Evolutionary conservation across 768 basidiomycete species (phyloP).

Genomic region (Mycena olivaceomarginata): DNA sequence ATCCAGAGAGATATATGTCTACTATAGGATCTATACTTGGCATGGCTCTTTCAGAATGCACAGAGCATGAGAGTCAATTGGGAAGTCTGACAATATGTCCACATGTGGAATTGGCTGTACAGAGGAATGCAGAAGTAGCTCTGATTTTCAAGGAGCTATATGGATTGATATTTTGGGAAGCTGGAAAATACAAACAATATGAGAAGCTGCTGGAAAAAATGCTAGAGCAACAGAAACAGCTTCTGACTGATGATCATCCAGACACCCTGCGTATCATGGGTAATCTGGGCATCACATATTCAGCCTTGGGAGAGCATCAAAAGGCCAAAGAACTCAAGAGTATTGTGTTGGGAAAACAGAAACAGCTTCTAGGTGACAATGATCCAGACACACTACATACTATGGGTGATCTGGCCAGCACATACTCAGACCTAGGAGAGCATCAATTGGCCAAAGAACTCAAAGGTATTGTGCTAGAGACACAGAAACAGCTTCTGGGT

Average conservation of each 20-base stretch:
- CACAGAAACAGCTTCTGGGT: too few relatives aligned
- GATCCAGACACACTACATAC: not conserved
- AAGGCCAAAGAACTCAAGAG: not conserved
- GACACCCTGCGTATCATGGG: too few relatives aligned
- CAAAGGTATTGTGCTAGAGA: too few relatives aligned
- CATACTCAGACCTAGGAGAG: not conserved
- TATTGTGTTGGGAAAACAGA: not conserved
- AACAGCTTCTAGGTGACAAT: not conserved
- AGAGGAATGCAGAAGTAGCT: not conserved
- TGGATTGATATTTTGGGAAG: not conserved
- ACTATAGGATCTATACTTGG: not conserved
- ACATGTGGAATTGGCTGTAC: not conserved
- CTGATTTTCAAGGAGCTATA: not conserved
- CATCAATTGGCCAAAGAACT: too few relatives aligned
- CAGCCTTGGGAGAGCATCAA: too few relatives aligned
- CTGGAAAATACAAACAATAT: not conserved
- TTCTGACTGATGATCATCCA: too few relatives aligned
- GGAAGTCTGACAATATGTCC: not conserved
- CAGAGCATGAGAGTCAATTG: not conserved
- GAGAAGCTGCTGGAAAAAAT: too few relatives aligned
- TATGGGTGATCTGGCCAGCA: not conserved
- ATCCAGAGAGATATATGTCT: not conserved
- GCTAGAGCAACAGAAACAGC: too few relatives aligned
- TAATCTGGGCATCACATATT: too few relatives aligned
- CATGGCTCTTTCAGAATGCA: not conserved